Evolutionary conservation across 257 asterid species (phyloP).

Genomic region (Coffea canephora): DNA sequence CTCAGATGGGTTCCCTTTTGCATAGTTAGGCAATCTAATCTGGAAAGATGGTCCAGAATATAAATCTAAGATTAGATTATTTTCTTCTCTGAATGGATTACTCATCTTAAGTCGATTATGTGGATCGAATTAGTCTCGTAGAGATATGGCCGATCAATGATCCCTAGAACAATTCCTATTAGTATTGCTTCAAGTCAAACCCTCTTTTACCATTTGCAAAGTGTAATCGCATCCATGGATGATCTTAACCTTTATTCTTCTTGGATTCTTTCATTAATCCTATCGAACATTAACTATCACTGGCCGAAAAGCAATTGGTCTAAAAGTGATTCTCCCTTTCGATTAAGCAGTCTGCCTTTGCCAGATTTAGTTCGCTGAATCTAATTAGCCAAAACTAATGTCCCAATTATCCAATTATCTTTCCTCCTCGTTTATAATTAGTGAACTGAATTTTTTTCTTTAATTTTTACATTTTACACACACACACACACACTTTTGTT

Average conservation of each 20-base stretch:
- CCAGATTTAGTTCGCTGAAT: neutral
- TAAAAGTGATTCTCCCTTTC: neutral
- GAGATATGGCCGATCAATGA: neutral
- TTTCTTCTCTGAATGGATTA: neutral
- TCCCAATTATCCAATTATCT: neutral
- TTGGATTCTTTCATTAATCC: slow-evolving; percentile 10
- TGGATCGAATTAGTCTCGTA: neutral
- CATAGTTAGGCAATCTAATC: neutral
- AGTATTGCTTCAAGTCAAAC: neutral
- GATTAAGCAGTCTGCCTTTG: neutral
- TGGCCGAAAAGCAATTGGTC: neutral
- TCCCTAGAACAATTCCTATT: slow-evolving; percentile 4
- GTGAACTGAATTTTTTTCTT: neutral
- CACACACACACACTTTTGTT: too few relatives aligned
- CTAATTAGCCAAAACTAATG: neutral
- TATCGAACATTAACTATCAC: slow-evolving; percentile 2
- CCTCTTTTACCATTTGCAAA: neutral
- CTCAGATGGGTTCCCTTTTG: neutral
- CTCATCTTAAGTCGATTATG: neutral
- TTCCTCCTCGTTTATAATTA: neutral
- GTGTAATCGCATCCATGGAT: slow-evolving; percentile 7
- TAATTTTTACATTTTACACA: neutral
- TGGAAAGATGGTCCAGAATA: neutral
- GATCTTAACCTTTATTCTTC: slow-evolving; percentile 1
- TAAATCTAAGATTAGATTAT: neutral